Evolutionary conservation across 306 rosid genomes (phyloP).

Genomic region (Pueraria montana): DNA sequence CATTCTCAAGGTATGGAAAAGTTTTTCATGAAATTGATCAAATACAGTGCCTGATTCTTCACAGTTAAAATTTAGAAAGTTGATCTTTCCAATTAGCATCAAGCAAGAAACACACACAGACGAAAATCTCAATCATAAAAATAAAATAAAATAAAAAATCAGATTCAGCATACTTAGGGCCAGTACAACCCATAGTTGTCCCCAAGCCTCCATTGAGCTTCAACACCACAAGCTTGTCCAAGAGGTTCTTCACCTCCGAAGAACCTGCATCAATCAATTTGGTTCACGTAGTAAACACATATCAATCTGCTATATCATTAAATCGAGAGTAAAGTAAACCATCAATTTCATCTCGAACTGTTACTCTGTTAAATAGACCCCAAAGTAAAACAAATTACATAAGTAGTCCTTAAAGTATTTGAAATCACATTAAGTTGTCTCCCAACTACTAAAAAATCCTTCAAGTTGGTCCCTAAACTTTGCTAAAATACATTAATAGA

Average conservation of each 20-base stretch:
- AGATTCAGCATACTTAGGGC: constrained; percentile 78
- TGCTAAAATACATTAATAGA: no score
- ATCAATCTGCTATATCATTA: neutral
- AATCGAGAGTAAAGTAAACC: neutral
- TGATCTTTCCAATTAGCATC: neutral
- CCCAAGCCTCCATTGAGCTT: constrained; percentile 99
- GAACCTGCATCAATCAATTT: constrained; percentile 61
- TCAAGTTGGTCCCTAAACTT: no score
- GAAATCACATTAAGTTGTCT: no score
- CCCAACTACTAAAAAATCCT: no score
- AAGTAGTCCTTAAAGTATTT: neutral
- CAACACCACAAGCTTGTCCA: constrained; percentile 95
- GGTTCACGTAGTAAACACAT: constrained; percentile 56
- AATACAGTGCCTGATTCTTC: neutral
- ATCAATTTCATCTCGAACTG: no score
- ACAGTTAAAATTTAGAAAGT: neutral
- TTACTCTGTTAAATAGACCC: no score
- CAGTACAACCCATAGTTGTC: constrained; percentile 95
- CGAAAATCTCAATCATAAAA: neutral
- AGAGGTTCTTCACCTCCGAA: constrained; percentile 67
- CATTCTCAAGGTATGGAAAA: constrained; percentile 13
- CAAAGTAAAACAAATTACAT: no score
- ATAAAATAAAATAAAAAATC: neutral
- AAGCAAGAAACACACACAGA: neutral
- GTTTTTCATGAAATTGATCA: constrained; percentile 16